Evolutionary conservation across 768 basidiomycete genomes (phyloP).

Genomic region (Candolleomyces aberdarensis): DNA sequence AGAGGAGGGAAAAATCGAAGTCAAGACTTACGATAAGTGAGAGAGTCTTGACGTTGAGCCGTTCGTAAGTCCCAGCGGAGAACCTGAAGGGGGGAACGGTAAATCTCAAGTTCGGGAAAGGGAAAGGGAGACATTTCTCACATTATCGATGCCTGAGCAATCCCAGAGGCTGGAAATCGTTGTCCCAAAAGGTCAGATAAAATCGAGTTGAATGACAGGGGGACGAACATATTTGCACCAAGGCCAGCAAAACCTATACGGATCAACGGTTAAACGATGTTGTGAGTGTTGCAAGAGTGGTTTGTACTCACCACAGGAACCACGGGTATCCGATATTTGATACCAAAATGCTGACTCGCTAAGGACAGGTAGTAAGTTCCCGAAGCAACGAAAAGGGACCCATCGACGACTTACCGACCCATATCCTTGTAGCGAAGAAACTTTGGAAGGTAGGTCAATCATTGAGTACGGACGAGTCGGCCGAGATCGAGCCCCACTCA

Average conservation of each 20-base stretch:
- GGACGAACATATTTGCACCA: not conserved
- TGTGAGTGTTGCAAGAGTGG: not conserved
- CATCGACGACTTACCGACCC: not conserved
- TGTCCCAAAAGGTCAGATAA: not conserved
- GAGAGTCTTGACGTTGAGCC: not conserved
- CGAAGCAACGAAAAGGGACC: not conserved
- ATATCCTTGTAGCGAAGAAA: conserved; percentile 9
- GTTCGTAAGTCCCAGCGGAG: not conserved
- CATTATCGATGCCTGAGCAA: not conserved
- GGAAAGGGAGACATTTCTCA: not conserved
- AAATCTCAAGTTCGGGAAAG: not conserved
- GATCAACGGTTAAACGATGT: not conserved
- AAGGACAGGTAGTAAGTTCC: not conserved
- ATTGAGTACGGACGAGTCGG: not conserved
- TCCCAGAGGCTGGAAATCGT: not conserved
- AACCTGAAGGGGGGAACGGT: not conserved
- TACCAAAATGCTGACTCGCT: conserved; percentile 4
- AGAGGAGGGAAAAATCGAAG: too few species aligned
- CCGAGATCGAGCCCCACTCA: not conserved
- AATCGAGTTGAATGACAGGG: not conserved
- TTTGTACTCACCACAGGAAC: conserved; percentile 5
- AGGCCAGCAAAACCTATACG: not conserved
- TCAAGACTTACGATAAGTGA: not conserved
- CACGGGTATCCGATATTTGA: not conserved
- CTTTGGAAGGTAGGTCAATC: not conserved